Conservation (phyloP, 192 early-diverging fungal species). For the Neocallimastix lanati region DNA sequence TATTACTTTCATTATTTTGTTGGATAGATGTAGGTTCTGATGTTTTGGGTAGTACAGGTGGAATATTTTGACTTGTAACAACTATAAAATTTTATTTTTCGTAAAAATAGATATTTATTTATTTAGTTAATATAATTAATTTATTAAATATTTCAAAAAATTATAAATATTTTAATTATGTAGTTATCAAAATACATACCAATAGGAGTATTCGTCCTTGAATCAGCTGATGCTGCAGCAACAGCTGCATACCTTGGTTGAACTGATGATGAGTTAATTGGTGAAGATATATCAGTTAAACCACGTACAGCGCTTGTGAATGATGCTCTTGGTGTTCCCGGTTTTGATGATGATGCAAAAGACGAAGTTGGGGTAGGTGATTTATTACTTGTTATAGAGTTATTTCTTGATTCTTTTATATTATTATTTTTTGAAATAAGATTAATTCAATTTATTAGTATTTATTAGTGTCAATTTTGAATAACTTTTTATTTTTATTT, state of each 20-base stretch:
- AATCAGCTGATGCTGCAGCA: conserved; percentile 10
- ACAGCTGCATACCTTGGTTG: conserved; percentile 16
- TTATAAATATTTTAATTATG: no score
- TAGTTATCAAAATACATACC: neutral
- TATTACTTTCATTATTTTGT: neutral
- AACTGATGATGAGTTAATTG: neutral
- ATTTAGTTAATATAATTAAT: no score
- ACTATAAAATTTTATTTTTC: neutral
- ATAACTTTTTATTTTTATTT: no score
- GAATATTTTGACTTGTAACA: conserved; percentile 3
- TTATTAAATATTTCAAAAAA: no score
- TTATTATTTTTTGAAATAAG: no score
- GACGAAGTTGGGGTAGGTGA: conserved; percentile 7
- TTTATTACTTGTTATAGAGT: conserved; percentile 6
- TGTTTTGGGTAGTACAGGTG: neutral
- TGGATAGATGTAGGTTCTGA: neutral
- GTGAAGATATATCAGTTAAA: neutral
- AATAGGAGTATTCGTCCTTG: conserved; percentile 1
- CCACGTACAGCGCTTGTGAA: neutral
- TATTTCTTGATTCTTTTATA: neutral
- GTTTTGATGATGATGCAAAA: conserved; percentile 6
- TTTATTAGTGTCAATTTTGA: no score
- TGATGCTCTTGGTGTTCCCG: conserved; percentile 2
- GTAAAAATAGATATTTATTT: no score
- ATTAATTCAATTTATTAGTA: no score